Evolutionary conservation across 208 protist genomes (phyloP), one percentile per base, ranked within the genome.

Genomic region (Acanthamoeba triangularis): DNA sequence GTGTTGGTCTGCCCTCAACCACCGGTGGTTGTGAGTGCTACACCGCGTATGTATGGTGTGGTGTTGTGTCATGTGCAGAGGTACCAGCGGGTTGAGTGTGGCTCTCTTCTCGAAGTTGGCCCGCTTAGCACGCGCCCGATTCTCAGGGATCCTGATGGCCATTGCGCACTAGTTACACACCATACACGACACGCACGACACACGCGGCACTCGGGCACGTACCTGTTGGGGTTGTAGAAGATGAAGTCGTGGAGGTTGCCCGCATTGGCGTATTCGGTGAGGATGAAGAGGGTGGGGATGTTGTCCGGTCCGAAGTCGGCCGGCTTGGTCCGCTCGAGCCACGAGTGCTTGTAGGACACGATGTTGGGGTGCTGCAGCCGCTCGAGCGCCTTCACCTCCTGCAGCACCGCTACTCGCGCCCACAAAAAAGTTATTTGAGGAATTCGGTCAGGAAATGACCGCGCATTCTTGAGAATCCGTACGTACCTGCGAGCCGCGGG

Each of bases 181-280:
- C 5, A 78, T 7, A 35, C 13, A 44, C 33, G 28, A 78, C 6
- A 44, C 23, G 44, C 6, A 56, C 6, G 30, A 87, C 25, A 87
- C 10, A 10, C 16, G 25, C 13, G 41, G 30, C 11, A 23, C 37
- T 41, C 3, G 23, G 18, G 16, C 20, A 25, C 20, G 37, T 1
- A 88, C 80, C 80, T 13, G 8, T 88, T 33, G 28, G 23, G 23
- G 80, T 93, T 93, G 87, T 93, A 76, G 59, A 93, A 76, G 28
- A 93, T 74, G 59, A 93, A 93, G 54, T 93, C 87, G 87, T 93
- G 61, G n/a, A 93, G 87, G 63, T 93, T 93, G 87, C 87, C 87
- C 30, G 25, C 18, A 33, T 93, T 93, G 59, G 87, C 87, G 41
- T 93, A 93, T 28, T 93, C 87, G 59, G 61, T 93, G 59, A 93